These are phyloP conservation scores for Wickerhamiella kurtzmanii DNA, from an alignment of 805 yeast genomes.

Conservation along the genomic window DNA sequence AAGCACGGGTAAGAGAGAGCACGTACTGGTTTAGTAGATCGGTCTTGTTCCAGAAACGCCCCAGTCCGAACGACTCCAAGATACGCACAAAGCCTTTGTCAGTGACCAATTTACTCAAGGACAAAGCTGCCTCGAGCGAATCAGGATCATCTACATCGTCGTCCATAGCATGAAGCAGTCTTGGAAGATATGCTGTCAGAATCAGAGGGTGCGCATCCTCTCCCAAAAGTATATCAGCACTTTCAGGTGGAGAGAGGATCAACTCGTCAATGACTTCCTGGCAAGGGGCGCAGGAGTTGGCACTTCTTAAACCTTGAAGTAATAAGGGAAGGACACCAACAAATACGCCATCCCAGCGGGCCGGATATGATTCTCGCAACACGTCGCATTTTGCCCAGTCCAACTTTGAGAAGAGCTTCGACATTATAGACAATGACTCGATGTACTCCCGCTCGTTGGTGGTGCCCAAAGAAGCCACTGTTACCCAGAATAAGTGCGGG, in stretches of 20 bases:
- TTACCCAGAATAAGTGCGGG: slow-evolving; percentile 92
- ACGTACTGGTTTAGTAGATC: slow-evolving; percentile 79
- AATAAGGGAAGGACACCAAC: slow-evolving; percentile 75
- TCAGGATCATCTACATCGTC: slow-evolving; percentile 39
- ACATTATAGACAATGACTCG: slow-evolving; percentile 69
- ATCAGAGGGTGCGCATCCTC: slow-evolving; percentile 59
- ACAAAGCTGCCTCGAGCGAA: slow-evolving; percentile 35
- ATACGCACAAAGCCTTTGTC: slow-evolving; percentile 46
- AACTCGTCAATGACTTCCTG: slow-evolving; percentile 60
- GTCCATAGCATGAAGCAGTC: slow-evolving; percentile 72
- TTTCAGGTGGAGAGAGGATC: slow-evolving; percentile 35
- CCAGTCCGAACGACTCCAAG: slow-evolving; percentile 60
- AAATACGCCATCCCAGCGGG: slow-evolving; percentile 90
- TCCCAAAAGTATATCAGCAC: slow-evolving; percentile 51
- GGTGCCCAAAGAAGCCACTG: slow-evolving; percentile 81
- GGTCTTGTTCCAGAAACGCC: slow-evolving; percentile 74
- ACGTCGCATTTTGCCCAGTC: slow-evolving; percentile 76
- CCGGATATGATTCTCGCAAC: slow-evolving; percentile 75
- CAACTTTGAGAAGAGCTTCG: slow-evolving; percentile 73
- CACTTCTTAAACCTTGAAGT: slow-evolving; percentile 70
- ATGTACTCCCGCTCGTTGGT: slow-evolving; percentile 87
- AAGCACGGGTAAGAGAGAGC: slow-evolving; percentile 51
- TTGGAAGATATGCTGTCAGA: slow-evolving; percentile 64
- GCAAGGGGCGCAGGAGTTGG: slow-evolving; percentile 66
- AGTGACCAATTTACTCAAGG: slow-evolving; percentile 26